Percentiles rank a stretch among this genome's conserved stretches.
Evolutionary conservation across 768 basidiomycete species (phyloP).

Genomic region (Tulasnella sp.): DNA sequence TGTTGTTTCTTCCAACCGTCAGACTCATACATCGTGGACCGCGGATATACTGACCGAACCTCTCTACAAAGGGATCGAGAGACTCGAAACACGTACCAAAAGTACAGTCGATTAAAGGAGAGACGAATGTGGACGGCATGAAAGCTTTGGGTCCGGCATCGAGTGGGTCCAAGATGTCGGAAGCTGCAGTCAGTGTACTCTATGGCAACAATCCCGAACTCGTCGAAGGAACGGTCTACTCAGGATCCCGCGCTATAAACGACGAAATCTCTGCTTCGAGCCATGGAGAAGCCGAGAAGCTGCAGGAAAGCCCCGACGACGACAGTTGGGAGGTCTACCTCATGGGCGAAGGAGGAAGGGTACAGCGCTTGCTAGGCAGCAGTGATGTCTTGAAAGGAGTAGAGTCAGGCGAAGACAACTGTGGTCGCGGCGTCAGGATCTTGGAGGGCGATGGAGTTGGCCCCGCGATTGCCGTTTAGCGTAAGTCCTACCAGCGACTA

Average conservation of each 20-base stretch:
- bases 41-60: no score
- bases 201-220: not conserved
- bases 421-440: not conserved
- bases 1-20: not conserved
- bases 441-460: not conserved
- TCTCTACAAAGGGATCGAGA: not conserved
- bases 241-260: not conserved
- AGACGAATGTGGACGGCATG: not conserved
- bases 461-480: no score
- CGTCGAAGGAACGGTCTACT: not conserved
- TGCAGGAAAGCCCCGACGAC: not conserved
- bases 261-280: not conserved
- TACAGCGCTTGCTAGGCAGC: not conserved
- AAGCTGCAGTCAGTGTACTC: not conserved
- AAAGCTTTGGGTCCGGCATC: not conserved
- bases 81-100: not conserved
- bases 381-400: not conserved
- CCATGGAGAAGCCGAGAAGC: not conserved
- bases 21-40: not conserved
- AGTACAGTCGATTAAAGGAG: not conserved
- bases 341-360: not conserved
- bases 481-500: no score
- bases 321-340: not conserved
- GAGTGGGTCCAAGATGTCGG: not conserved
- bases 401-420: not conserved